Evolutionary conservation across 208 protist species (phyloP), one percentile per base, ranked within the genome.

Genomic region (Wallacemonas collosoma): DNA sequence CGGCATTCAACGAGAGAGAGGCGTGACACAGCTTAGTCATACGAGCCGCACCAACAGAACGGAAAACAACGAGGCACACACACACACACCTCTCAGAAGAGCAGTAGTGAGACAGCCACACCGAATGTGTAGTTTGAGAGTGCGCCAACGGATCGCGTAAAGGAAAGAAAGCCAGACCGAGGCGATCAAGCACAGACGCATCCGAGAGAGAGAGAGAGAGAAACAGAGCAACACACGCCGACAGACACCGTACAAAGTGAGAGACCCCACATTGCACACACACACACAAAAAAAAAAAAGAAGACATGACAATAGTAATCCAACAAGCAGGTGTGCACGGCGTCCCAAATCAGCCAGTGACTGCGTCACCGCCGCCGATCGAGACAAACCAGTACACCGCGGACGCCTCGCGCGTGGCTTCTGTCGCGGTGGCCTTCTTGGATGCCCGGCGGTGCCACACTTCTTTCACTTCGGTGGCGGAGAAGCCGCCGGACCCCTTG

Each of bases 311-410:
- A 5, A 11, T 11, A 11, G 45, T 50, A 50, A 14, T 50, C 11
- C 45, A 50, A 50, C 45, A 11, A 14, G 45, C 7, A 5, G 45
- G n/a, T n/a, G n/a, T n/a, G n/a, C n/a, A n/a, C n/a, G n/a, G n/a
- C n/a, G n/a, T n/a, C n/a, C n/a, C n/a, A n/a, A n/a, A 7, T 67
- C 35, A 57, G 7, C 9, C 55, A 48, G 60, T 8, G n/a, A n/a
- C 55, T 64, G 53, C n/a, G 47, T 75, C 55, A 45, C 71, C 60
- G 12, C 41, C 51, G 62, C 60, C 60, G 57, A 89, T 68, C n/a
- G 84, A 85, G 26, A 86, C 77, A 40, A 86, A 89, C 81, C 81
- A 89, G 72, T 89, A 86, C 40, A 85, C 76, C 14, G 79, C 67
- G n/a, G 60, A 45, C n/a, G 77, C 68, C 4, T 74, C 57, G 17